phyloP scores from a whole-genome alignment of 1,139 yeast species.

The Sugiyamaella paludigena region DNA sequence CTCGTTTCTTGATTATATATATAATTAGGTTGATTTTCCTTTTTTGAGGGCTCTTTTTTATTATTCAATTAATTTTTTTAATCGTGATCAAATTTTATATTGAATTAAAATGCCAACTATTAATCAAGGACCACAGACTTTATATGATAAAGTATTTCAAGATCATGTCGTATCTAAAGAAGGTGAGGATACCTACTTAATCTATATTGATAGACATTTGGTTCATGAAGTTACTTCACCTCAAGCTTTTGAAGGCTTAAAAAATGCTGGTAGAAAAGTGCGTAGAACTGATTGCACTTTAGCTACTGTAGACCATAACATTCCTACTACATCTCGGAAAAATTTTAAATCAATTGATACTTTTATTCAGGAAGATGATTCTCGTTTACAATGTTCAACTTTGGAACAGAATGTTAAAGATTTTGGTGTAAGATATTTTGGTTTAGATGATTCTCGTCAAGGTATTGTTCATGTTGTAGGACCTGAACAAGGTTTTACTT shows the following conservation, averaged over 20 bases:
- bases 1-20: not conserved
- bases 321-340: slow-evolving; percentile 84
- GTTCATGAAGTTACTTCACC: slow-evolving; percentile 99
- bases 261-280: slow-evolving; percentile 79
- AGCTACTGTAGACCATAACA: slow-evolving; percentile 97
- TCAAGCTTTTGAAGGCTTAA: slow-evolving; percentile 95
- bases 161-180: slow-evolving; percentile 91
- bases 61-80: not conserved
- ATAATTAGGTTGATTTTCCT: not conserved
- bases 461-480: slow-evolving; percentile 98
- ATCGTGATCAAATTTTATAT: not conserved
- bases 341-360: slow-evolving; percentile 69
- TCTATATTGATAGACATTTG: slow-evolving; percentile 92
- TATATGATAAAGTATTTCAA: slow-evolving; percentile 93
- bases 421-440: slow-evolving; percentile 86
- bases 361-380: slow-evolving; percentile 89
- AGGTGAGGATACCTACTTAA: slow-evolving; percentile 77
- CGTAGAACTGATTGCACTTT: slow-evolving; percentile 93
- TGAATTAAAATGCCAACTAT: slow-evolving; percentile 30
- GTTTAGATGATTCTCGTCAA: slow-evolving; percentile 91
- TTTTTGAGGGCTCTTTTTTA: not conserved
- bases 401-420: slow-evolving; percentile 88
- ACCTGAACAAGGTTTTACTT: slow-evolving; percentile 97
- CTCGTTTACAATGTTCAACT: slow-evolving; percentile 87
- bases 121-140: slow-evolving; percentile 44